Conservation (phyloP, 139 green algal genomes). For the Micractinium sp. region DNA sequence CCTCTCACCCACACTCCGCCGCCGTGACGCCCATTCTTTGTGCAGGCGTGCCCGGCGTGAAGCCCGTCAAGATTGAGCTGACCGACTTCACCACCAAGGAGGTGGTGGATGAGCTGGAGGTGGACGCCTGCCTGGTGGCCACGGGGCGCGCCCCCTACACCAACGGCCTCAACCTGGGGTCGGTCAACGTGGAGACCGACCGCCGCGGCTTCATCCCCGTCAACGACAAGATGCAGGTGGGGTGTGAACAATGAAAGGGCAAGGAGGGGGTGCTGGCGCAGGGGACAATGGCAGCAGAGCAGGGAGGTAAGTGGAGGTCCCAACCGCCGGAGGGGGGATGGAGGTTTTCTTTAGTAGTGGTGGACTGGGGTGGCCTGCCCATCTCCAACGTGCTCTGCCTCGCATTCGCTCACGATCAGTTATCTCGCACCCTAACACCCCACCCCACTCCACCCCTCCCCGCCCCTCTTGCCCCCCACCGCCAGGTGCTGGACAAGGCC, state of each 20-base stretch:
- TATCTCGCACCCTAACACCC: too few relatives aligned
- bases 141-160: slow-evolving; percentile 91
- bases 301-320: too few relatives aligned
- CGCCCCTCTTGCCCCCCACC: background rate
- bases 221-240: slow-evolving; percentile 93
- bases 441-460: too few relatives aligned
- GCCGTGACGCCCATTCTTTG: too few relatives aligned
- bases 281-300: background rate
- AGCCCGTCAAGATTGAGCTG: slow-evolving; percentile 97
- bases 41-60: slow-evolving; percentile 80
- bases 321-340: too few relatives aligned
- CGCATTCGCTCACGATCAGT: too few relatives aligned
- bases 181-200: slow-evolving; percentile 83
- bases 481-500: slow-evolving; percentile 69
- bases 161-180: slow-evolving; percentile 85
- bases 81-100: slow-evolving; percentile 99
- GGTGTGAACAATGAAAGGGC: too few relatives aligned
- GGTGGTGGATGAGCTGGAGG: slow-evolving; percentile 92
- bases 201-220: slow-evolving; percentile 95
- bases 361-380: too few relatives aligned
- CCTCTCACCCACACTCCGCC: too few relatives aligned
- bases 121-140: slow-evolving; percentile 94
- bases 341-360: too few relatives aligned
- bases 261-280: too few relatives aligned
- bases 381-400: too few relatives aligned